These are phyloP conservation scores for Hortiboletus flavorubellus DNA, from an alignment of 768 basidiomycete species.

Conservation along the genomic window DNA sequence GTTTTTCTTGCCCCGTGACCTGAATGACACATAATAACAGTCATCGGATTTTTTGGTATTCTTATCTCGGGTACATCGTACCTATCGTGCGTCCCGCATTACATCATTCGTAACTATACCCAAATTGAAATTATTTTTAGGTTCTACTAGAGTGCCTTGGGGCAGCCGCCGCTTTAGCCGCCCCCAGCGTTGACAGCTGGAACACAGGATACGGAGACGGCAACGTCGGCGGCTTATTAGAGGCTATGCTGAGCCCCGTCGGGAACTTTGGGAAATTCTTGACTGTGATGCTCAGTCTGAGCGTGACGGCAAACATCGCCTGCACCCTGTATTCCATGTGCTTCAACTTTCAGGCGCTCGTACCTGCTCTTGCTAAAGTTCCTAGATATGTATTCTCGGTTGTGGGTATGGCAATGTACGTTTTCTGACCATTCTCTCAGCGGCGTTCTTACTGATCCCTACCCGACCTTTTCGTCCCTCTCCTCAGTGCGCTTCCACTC, in stretches of 20 bases:
- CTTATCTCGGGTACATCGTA: slow-evolving; percentile 61
- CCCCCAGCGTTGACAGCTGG: slow-evolving; percentile 56
- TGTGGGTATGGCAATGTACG: slow-evolving; percentile 63
- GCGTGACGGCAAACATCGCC: slow-evolving; percentile 77
- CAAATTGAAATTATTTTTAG: slow-evolving; percentile 15
- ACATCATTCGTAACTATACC: background rate
- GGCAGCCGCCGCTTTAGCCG: slow-evolving; percentile 60
- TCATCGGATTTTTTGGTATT: slow-evolving; percentile 58
- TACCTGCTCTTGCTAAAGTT: slow-evolving; percentile 54
- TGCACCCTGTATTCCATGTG: slow-evolving; percentile 80
- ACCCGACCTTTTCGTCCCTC: background rate
- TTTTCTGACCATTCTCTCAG: slow-evolving; percentile 10
- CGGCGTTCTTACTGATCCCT: slow-evolving; percentile 6
- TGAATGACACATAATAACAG: slow-evolving; percentile 29
- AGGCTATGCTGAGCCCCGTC: slow-evolving; percentile 57
- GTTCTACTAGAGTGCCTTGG: slow-evolving; percentile 54
- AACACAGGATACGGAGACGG: slow-evolving; percentile 49
- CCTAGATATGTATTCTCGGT: slow-evolving; percentile 71
- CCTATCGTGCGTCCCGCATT: slow-evolving; percentile 49
- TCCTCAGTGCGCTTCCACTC: slow-evolving; percentile 56
- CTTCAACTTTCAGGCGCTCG: slow-evolving; percentile 66
- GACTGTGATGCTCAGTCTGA: slow-evolving; percentile 68
- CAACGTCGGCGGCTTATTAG: slow-evolving; percentile 63
- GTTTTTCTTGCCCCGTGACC: background rate
- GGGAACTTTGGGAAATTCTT: slow-evolving; percentile 71